Conservation (phyloP, 148 eudicot species). For the Nepenthes gracilis region DNA sequence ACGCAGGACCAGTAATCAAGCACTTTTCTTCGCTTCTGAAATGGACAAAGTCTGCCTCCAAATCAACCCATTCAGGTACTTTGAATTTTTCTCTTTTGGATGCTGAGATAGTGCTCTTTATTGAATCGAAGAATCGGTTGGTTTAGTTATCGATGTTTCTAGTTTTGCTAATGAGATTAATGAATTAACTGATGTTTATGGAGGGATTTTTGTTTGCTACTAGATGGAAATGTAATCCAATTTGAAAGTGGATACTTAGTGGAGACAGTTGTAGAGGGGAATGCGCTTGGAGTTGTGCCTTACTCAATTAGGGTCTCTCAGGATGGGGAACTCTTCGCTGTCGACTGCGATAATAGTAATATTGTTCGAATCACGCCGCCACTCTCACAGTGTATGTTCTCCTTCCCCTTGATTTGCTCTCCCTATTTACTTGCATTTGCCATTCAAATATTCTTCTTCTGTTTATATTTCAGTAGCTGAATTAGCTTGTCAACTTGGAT, state of each 20-base stretch:
- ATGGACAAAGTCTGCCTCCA: constrained; percentile 66
- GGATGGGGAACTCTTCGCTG: constrained; percentile 95
- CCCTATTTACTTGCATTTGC: neutral
- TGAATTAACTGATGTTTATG: neutral
- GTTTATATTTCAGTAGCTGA: neutral
- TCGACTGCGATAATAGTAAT: constrained; percentile 80
- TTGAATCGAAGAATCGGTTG: neutral
- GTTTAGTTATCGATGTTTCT: neutral
- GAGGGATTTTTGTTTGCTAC: constrained; percentile 4
- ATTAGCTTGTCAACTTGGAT: too few relatives aligned
- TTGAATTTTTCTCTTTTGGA: neutral
- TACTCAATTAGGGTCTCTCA: constrained; percentile 69
- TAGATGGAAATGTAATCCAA: constrained; percentile 77
- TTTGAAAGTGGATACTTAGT: constrained; percentile 89
- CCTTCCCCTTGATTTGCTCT: constrained; percentile 1
- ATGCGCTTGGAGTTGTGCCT: constrained; percentile 79
- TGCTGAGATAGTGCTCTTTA: neutral
- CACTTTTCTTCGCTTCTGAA: constrained; percentile 60
- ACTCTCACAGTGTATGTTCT: constrained; percentile 69
- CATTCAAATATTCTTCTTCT: neutral
- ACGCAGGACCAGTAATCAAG: constrained; percentile 61
- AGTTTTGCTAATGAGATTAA: neutral
- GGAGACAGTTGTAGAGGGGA: constrained; percentile 89
- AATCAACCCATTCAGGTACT: constrained; percentile 62
- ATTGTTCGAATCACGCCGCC: constrained; percentile 89